A percentile compares a stretch with the other conserved stretches of the same genome.
phyloP scores from a whole-genome alignment of 768 basidiomycete species.

The Psilocybe cubensis region DNA sequence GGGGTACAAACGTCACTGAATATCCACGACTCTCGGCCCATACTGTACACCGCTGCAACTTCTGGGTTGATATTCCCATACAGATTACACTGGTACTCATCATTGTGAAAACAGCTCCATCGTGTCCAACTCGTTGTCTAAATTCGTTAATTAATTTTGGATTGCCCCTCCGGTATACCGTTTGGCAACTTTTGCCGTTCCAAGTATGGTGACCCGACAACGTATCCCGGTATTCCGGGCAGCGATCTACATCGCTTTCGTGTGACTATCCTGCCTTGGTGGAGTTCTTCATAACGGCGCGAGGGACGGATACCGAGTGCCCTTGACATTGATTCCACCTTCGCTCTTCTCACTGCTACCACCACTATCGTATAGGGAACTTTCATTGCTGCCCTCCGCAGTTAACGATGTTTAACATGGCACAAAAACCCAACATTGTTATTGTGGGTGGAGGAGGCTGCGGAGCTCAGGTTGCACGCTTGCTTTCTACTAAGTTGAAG shows the following conservation, averaged over 20 bases:
- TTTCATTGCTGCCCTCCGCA: not conserved
- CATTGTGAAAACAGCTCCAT: not conserved
- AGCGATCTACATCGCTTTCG: conserved; percentile 1
- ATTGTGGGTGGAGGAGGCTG: conserved; percentile 56
- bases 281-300: not conserved
- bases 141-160: not conserved
- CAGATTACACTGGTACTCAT: not conserved
- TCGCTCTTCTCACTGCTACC: not conserved
- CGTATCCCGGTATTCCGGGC: conserved; percentile 13
- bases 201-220: not conserved
- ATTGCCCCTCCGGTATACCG: not conserved
- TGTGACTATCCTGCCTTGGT: conserved; percentile 3
- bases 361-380: not conserved
- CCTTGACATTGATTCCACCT: conserved; percentile 1
- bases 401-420: conserved; percentile 10
- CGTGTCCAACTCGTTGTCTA: not conserved
- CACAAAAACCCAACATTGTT: conserved; percentile 25
- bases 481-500: conserved; percentile 56
- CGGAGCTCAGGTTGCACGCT: conserved; percentile 43
- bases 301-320: not conserved
- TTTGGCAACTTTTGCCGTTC: not conserved
- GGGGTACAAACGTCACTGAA: not conserved
- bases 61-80: not conserved
- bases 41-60: not conserved
- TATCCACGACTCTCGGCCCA: not conserved